Evolutionary conservation across 169 alveolate species (phyloP), one percentile per base, ranked within the genome.

Genomic region (Blepharisma undulans): DNA sequence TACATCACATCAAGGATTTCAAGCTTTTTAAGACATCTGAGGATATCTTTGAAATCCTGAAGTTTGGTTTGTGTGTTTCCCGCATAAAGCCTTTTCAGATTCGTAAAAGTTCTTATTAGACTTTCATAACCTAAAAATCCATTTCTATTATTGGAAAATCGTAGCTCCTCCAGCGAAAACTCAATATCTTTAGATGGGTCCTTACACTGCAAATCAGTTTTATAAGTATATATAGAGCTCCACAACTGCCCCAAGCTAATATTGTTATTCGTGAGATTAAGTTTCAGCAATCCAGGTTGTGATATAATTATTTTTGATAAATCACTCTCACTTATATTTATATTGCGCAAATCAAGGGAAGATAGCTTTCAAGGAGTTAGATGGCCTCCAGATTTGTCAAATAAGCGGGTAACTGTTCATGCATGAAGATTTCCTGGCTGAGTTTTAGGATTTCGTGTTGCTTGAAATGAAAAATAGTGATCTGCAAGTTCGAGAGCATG

Each of bases 1-100:
- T 25, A 59, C 27, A 29, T 22, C 8, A 82, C 34, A 60, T 82
- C 89, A 19, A 82, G 76, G 19, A 82, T 22, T 72, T 82, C 33
- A 19, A 82, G 76, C 18, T 59, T 34, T 22, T 27, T 22, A 7
- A 82, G 60, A 21, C 89, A 2, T 30, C 36, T 72, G 25, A 82
- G 30, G 8, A 82, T 59, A 21, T 25, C 25, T 22, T 36, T 48
- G 25, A 82, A 48, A 59, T 82, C 12, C 27, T 36, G 76, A 19
- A 48, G 60, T 21, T 6, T 82, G 2, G 89, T 82, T 8, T 36
- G 27, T 22, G 89, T 82, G 32, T 82, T 82, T 22, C 89, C 89
- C 8, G 89, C 74, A 60, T 82, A 82, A 36, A 82, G 76, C 34
- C 18, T 82, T 21, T 25, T 30, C 12, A 82, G 22, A 48, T 60